Percentiles rank a stretch among this genome's conserved stretches.
These are phyloP conservation scores for Rhizopogon vinicolor DNA, from an alignment of 768 basidiomycete genomes.

Conservation along the genomic window DNA sequence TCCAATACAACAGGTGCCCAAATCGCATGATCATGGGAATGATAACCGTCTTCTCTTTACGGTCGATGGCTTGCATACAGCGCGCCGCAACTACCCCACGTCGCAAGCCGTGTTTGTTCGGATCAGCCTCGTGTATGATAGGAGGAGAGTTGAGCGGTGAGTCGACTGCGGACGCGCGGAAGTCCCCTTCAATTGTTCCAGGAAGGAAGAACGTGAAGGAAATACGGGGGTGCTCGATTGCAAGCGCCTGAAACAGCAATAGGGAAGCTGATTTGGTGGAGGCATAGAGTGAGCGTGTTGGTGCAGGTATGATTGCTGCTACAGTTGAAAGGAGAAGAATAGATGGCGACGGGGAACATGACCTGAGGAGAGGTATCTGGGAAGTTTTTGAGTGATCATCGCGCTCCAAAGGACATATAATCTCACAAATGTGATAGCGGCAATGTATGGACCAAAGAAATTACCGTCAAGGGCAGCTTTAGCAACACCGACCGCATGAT, in stretches of 20 bases:
- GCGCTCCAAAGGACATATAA: neutral
- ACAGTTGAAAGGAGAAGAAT: constrained; percentile 77
- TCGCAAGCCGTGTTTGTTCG: constrained; percentile 55
- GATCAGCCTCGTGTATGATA: constrained; percentile 38
- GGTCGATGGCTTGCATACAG: constrained; percentile 59
- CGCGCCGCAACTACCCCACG: constrained; percentile 53
- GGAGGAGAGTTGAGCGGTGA: constrained; percentile 26
- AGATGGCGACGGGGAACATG: constrained; percentile 62
- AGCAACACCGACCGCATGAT: constrained; percentile 53
- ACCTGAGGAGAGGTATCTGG: constrained; percentile 73
- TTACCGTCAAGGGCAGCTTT: constrained; percentile 56
- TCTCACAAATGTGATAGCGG: constrained; percentile 70
- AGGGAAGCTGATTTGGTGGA: constrained; percentile 81
- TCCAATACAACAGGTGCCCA: constrained; percentile 61
- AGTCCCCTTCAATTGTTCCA: constrained; percentile 69
- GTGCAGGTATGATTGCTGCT: constrained; percentile 78
- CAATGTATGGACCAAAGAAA: constrained; percentile 63
- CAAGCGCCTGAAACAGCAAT: constrained; percentile 69
- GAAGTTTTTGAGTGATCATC: neutral
- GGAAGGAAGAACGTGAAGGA: constrained; percentile 60
- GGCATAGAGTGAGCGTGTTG: constrained; percentile 80
- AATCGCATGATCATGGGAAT: constrained; percentile 44
- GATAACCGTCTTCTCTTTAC: constrained; percentile 51
- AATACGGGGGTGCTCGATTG: constrained; percentile 75
- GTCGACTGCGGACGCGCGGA: constrained; percentile 79